Conservation (phyloP, 2,329 filamentous ascomycete species). For the Parafenestella ontariensis region DNA sequence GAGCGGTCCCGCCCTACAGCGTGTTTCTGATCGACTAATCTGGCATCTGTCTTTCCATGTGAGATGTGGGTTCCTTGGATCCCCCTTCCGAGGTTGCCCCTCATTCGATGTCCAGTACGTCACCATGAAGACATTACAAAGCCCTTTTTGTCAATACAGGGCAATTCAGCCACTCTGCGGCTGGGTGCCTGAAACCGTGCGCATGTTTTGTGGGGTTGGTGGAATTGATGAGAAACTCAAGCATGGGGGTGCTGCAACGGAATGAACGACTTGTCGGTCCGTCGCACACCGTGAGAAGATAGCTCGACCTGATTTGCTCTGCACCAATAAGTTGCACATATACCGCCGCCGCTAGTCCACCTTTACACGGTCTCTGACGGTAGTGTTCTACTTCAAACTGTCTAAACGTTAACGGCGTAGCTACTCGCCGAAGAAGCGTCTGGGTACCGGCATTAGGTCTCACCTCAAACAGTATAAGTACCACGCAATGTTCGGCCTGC, state of each 20-base stretch:
- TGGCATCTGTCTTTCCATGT: background rate
- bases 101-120: constrained; percentile 3
- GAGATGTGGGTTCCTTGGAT: background rate
- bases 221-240: constrained; percentile 1
- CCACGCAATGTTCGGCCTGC: constrained; percentile 23
- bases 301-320: constrained; percentile 36
- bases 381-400: constrained; percentile 16
- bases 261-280: constrained; percentile 33
- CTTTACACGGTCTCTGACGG: constrained; percentile 26
- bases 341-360: constrained; percentile 20
- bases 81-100: constrained; percentile 1
- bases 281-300: constrained; percentile 26
- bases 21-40: constrained; percentile 16
- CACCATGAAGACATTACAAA: background rate
- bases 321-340: constrained; percentile 9
- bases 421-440: constrained; percentile 19
- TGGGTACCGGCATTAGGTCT: constrained; percentile 27
- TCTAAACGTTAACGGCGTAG: constrained; percentile 20
- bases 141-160: background rate
- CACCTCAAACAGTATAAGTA: constrained; percentile 33
- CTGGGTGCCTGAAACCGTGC: background rate
- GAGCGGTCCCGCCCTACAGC: background rate
- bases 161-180: background rate
- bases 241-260: constrained; percentile 3
- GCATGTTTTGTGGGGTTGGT: constrained; percentile 2